These are phyloP conservation scores for Manihot esculenta DNA, from an alignment of 441 rosid genomes.

Conservation along the genomic window DNA sequence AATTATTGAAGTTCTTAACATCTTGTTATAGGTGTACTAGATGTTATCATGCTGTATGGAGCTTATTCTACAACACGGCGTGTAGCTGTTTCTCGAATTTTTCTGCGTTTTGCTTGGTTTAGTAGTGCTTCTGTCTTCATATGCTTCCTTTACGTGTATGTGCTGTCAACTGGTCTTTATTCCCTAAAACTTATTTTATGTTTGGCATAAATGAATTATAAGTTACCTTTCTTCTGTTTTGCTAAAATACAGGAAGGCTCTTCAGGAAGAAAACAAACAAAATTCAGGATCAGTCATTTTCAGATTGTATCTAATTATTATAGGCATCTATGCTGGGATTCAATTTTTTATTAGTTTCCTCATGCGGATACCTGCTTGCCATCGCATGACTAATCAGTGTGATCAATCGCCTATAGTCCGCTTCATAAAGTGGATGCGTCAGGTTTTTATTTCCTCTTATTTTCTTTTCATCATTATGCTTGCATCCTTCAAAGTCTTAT, in stretches of 20 bases:
- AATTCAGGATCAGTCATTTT: slow-evolving; percentile 50
- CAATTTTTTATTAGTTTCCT: slow-evolving; percentile 82
- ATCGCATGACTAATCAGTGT: slow-evolving; percentile 71
- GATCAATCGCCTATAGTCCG: slow-evolving; percentile 79
- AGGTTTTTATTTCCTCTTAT: slow-evolving; percentile 48
- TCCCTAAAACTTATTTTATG: slow-evolving; percentile 18
- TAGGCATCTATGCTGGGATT: slow-evolving; percentile 83
- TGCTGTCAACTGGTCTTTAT: slow-evolving; percentile 12
- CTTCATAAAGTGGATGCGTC: slow-evolving; percentile 97
- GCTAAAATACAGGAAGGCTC: slow-evolving; percentile 59
- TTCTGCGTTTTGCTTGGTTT: slow-evolving; percentile 91
- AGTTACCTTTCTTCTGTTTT: slow-evolving; percentile 11
- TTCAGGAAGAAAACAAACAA: slow-evolving; percentile 55
- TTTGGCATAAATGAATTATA: background rate
- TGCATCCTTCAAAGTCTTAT: slow-evolving; percentile 3
- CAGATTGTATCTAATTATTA: slow-evolving; percentile 71
- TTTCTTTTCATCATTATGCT: slow-evolving; percentile 14
- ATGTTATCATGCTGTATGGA: slow-evolving; percentile 95
- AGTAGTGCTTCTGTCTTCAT: slow-evolving; percentile 68
- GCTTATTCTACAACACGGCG: slow-evolving; percentile 89
- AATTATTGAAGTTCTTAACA: slow-evolving; percentile 24
- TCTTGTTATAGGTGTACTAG: slow-evolving; percentile 71
- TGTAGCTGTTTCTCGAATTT: slow-evolving; percentile 79
- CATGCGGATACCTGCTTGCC: slow-evolving; percentile 92
- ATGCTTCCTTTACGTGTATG: slow-evolving; percentile 95